phyloP scores from a whole-genome alignment of 495 filamentous ascomycete species.

The Amphirosellinia nigrospora region DNA sequence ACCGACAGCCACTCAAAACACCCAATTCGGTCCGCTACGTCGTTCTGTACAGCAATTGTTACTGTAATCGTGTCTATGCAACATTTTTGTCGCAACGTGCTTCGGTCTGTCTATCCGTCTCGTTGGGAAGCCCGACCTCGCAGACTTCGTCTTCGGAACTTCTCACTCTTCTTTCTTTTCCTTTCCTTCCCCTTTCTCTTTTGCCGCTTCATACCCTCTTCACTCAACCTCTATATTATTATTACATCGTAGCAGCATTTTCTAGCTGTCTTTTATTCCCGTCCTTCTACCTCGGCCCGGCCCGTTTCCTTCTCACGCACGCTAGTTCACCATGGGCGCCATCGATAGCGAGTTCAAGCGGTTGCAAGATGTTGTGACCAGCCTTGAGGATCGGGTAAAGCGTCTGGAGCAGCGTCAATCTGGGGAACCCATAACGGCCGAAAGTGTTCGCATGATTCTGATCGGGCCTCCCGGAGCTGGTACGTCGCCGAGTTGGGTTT shows the following conservation, averaged over 20 bases:
- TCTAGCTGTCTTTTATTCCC: constrained; percentile 16
- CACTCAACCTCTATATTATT: constrained; percentile 27
- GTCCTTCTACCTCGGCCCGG: constrained; percentile 44
- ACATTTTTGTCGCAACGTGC: constrained; percentile 23
- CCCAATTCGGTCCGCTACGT: constrained; percentile 20
- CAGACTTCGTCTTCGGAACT: constrained; percentile 21
- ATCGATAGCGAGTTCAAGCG: constrained; percentile 79
- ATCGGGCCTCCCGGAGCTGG: constrained; percentile 98
- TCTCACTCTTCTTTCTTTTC: constrained; percentile 4
- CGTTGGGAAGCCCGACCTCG: constrained; percentile 23
- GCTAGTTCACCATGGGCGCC: constrained; percentile 72
- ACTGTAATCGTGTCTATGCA: constrained; percentile 20
- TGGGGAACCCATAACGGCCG: constrained; percentile 55
- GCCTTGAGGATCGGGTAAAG: constrained; percentile 83
- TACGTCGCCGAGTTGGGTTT: constrained; percentile 53
- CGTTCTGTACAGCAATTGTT: constrained; percentile 8
- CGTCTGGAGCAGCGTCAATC: constrained; percentile 71
- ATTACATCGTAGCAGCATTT: not conserved
- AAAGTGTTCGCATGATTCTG: constrained; percentile 89
- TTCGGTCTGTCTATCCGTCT: constrained; percentile 12
- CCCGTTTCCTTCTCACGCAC: constrained; percentile 37
- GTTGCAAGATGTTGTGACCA: constrained; percentile 77
- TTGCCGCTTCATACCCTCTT: constrained; percentile 29
- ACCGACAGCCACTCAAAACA: constrained; percentile 18
- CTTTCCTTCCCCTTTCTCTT: constrained; percentile 25